Evolutionary conservation across 2,329 filamentous ascomycete genomes (phyloP).

Genomic region (Ceratocystiopsis minuta): DNA sequence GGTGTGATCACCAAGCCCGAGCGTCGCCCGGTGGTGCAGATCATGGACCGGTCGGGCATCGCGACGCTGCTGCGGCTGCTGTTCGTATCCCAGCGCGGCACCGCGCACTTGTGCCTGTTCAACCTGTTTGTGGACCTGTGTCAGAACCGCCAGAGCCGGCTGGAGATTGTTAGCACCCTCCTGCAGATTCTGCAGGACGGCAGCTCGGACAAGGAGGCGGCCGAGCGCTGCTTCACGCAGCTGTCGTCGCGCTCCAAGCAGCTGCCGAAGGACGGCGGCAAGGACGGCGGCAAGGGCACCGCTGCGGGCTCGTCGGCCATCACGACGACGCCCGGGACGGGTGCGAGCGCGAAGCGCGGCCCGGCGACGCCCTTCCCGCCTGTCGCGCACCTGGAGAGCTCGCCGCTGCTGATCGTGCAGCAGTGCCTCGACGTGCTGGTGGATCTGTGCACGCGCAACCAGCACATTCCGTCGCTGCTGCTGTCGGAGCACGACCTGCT

Average conservation of each 20-base stretch:
- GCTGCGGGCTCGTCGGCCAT: conserved; percentile 14
- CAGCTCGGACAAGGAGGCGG: conserved; percentile 77
- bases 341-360: conserved; percentile 20
- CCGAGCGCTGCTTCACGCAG: conserved; percentile 89
- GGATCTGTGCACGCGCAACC: conserved; percentile 68
- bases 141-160: conserved; percentile 87
- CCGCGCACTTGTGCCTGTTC: conserved; percentile 67
- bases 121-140: conserved; percentile 81
- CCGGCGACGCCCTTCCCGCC: conserved; percentile 17
- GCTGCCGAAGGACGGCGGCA: conserved; percentile 32
- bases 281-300: conserved; percentile 12
- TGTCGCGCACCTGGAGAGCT: conserved; percentile 61
- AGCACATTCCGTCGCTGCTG: conserved; percentile 80
- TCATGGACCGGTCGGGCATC: conserved; percentile 90
- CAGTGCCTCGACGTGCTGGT: conserved; percentile 79
- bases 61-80: conserved; percentile 94
- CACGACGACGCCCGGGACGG: conserved; percentile 50
- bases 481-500: conserved; percentile 77
- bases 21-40: conserved; percentile 74
- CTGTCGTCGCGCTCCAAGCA: conserved; percentile 83
- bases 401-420: conserved; percentile 85
- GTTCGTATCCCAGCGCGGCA: conserved; percentile 88
- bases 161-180: conserved; percentile 83
- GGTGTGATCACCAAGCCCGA: conserved; percentile 38
- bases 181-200: conserved; percentile 91